phyloP scores from a whole-genome alignment of 2,329 filamentous ascomycete genomes.

The Alternaria gaisen region DNA sequence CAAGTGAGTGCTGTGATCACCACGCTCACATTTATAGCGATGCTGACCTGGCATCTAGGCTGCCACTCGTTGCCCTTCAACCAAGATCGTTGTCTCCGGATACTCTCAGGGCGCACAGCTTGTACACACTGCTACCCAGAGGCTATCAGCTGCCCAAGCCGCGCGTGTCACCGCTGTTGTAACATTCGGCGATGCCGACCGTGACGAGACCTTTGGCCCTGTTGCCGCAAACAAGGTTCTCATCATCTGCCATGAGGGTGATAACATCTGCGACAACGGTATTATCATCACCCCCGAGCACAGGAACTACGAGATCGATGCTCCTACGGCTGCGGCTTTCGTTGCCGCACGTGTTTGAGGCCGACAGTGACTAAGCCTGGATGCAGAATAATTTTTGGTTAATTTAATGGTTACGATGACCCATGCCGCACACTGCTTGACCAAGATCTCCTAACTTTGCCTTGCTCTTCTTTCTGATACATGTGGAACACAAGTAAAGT shows the following conservation, averaged over 20 bases:
- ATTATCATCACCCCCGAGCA: slow-evolving; percentile 37
- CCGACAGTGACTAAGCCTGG: background rate
- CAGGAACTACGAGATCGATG: slow-evolving; percentile 38
- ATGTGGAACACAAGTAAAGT: background rate
- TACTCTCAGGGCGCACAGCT: slow-evolving; percentile 53
- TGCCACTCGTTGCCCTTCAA: slow-evolving; percentile 34
- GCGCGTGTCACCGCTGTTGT: slow-evolving; percentile 41
- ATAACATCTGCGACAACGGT: slow-evolving; percentile 46
- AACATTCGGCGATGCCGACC: slow-evolving; percentile 51
- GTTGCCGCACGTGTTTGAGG: slow-evolving; percentile 27
- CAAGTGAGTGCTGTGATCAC: slow-evolving; percentile 37
- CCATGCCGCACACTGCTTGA: background rate
- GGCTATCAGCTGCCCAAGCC: slow-evolving; percentile 31
- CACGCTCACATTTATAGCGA: background rate
- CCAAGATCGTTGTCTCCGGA: slow-evolving; percentile 42
- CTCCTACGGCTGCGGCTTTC: slow-evolving; percentile 33
- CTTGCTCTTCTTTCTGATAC: background rate
- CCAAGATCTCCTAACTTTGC: background rate
- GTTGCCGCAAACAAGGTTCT: slow-evolving; percentile 42
- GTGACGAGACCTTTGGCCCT: slow-evolving; percentile 40
- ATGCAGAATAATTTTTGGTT: background rate
- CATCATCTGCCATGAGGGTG: slow-evolving; percentile 49
- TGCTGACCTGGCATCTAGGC: slow-evolving; percentile 21
- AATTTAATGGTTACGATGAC: background rate
- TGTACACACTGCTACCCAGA: slow-evolving; percentile 57